Base-by-base conservation (phyloP, 23 red algal genomes). In the Gracilaria vermiculophylla region DNA sequence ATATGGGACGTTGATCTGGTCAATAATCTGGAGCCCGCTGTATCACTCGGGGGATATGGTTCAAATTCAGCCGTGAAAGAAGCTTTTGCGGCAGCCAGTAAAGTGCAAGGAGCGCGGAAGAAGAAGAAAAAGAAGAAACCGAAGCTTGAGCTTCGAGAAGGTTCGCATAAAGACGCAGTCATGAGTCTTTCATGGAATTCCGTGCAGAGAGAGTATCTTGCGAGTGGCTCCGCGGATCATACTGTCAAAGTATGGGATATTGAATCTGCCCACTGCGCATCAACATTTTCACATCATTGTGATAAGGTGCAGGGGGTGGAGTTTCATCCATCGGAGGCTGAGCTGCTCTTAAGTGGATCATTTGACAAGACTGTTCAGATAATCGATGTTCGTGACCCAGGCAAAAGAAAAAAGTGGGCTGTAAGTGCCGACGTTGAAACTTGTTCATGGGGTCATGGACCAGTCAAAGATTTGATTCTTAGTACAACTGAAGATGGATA, bases 171-270 rank as follows among this genome's bases (percentile, higher is more conserved):
- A 36, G 80, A 77, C 35, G 90, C 85, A 15, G 93, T 99, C 51
- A 91, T 99, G 77, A 47, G 67, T 56, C 78, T 99, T 7, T 85
- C 75, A 0, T 99, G 92, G 88, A 89, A 99, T 41, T 66, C 83
- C 40, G 40, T 74, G 0, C 74, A 95, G 39, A 36, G 31, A n/a
- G 84, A 91, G 62, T 93, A 94, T 90, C 92, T 99, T 28, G 92
- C 88, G 11, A 87, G 86, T 39, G 97, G 97, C 48, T 94, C 93
- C 11, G 97, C 97, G 0, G 92, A 95, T 80, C 32, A 41, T 14
- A 91, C 92, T 5, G 85, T 95, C 45, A 91, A 94, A 69, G 64
- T 85, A 24, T 99, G 97, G 97, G 97, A 99, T 81, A 72, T 95
- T 69, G 76, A 91, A n/a, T 93, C 80, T 0, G 86, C 82, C 0